phyloP scores from a whole-genome alignment of 345 rosid genomes.

The Bruguiera sexangula region DNA sequence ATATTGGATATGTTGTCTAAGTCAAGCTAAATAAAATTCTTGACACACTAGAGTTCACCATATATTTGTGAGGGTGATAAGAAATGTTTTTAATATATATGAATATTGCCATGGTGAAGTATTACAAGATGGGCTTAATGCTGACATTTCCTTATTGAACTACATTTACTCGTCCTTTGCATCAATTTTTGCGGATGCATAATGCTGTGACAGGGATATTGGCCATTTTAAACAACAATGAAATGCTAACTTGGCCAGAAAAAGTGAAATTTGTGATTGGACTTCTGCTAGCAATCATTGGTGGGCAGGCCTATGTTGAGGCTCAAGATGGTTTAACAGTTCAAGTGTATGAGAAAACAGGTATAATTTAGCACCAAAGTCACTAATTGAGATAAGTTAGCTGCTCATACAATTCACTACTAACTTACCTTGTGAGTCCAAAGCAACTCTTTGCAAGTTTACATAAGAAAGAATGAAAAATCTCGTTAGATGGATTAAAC shows the following conservation, averaged over 20 bases:
- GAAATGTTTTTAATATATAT: too few relatives aligned
- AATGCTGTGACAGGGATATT: constrained; percentile 56
- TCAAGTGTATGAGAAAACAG: constrained; percentile 85
- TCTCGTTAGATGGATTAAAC: not conserved
- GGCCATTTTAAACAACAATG: constrained; percentile 86
- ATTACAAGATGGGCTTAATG: too few relatives aligned
- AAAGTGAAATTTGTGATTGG: too few relatives aligned
- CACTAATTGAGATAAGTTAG: not conserved
- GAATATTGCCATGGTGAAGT: too few relatives aligned
- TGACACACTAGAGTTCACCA: too few relatives aligned
- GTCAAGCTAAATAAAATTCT: too few relatives aligned
- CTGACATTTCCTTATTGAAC: too few relatives aligned
- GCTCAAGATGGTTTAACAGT: constrained; percentile 90
- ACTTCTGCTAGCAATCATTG: constrained; percentile 85
- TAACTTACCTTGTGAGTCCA: too few relatives aligned
- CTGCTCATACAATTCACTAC: not conserved
- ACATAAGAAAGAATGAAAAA: not conserved
- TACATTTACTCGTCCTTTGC: too few relatives aligned
- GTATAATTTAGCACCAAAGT: constrained; percentile 24
- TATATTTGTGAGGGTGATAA: too few relatives aligned
- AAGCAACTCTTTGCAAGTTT: too few relatives aligned
- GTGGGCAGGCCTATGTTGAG: constrained; percentile 91
- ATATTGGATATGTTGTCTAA: too few relatives aligned
- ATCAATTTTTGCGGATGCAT: not conserved
- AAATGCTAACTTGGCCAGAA: constrained; percentile 96